A percentile compares a stretch with the other conserved stretches of the same genome.
Evolutionary conservation across 495 filamentous ascomycete species (phyloP).

Genomic region (Pseudoneurospora amorphoporcata): DNA sequence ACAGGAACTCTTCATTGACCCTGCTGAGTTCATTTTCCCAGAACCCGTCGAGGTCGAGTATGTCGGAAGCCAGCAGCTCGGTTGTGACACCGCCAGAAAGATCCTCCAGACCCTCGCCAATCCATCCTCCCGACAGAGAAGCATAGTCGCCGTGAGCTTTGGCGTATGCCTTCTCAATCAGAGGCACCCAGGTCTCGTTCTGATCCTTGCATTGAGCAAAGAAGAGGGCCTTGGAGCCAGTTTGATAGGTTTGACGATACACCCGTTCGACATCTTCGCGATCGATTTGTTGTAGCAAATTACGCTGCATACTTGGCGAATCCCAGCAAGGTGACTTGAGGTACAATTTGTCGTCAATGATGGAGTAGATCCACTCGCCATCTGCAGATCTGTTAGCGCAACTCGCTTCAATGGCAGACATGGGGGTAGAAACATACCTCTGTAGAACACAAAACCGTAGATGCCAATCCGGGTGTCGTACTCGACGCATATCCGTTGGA

Average conservation of each 20-base stretch:
- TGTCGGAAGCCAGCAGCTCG: conserved; percentile 70
- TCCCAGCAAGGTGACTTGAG: conserved; percentile 78
- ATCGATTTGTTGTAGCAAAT: conserved; percentile 48
- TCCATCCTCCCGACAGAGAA: conserved; percentile 74
- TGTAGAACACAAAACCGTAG: conserved; percentile 91
- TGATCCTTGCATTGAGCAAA: conserved; percentile 80
- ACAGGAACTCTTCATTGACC: conserved; percentile 84
- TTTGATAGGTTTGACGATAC: conserved; percentile 72
- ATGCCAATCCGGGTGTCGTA: conserved; percentile 68
- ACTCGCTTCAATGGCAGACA: neutral
- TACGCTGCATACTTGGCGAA: conserved; percentile 41
- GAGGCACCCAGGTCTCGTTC: conserved; percentile 89
- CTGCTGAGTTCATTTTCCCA: conserved; percentile 82
- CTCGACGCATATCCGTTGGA: conserved; percentile 76
- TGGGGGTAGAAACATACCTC: conserved; percentile 25
- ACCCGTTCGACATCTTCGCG: conserved; percentile 59
- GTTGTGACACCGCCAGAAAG: conserved; percentile 88
- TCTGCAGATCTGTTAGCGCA: conserved; percentile 33
- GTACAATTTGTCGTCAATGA: conserved; percentile 75
- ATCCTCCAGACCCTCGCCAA: conserved; percentile 86
- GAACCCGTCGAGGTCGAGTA: conserved; percentile 81
- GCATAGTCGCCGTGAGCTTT: conserved; percentile 85
- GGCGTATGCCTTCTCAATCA: conserved; percentile 92
- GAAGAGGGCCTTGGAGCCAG: conserved; percentile 68
- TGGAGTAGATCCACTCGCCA: conserved; percentile 88